Conservation (phyloP, 495 filamentous ascomycete genomes). For the Lasiosphaeriaceae sp. region DNA sequence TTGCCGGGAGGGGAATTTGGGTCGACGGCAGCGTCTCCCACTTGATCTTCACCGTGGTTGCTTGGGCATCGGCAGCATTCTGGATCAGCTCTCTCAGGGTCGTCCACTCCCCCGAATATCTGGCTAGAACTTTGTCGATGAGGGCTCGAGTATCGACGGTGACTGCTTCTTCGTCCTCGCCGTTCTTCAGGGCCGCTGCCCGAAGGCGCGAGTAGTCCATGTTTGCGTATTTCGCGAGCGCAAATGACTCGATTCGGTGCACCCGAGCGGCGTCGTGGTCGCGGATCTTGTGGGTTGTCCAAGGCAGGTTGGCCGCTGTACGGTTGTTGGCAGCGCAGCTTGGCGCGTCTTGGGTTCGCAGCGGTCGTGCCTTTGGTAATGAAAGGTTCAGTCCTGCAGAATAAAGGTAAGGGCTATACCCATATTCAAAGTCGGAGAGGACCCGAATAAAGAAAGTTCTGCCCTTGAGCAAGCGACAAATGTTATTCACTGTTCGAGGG, state of each 20-base stretch:
- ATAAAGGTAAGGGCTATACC: too few species aligned
- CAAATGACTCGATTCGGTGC: not conserved
- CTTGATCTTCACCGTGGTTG: conserved; percentile 81
- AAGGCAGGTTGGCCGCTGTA: too few species aligned
- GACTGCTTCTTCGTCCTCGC: conserved; percentile 92
- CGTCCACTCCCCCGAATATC: conserved; percentile 92
- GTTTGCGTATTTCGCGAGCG: conserved; percentile 32
- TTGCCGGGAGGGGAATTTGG: conserved; percentile 64
- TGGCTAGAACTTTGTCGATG: conserved; percentile 94
- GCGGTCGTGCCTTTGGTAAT: too few species aligned
- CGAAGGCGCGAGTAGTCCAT: conserved; percentile 81
- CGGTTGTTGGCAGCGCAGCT: too few species aligned
- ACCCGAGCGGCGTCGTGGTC: too few species aligned
- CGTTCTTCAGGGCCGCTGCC: conserved; percentile 78
- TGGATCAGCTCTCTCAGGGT: conserved; percentile 90
- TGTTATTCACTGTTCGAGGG: not conserved
- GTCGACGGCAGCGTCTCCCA: conserved; percentile 85
- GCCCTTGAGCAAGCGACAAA: too few species aligned
- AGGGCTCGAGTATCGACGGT: conserved; percentile 95
- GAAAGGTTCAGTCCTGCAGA: too few species aligned
- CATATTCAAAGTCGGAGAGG: too few species aligned
- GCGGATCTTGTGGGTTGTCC: too few species aligned
- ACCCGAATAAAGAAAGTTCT: too few species aligned
- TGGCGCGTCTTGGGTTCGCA: too few species aligned
- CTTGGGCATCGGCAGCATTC: conserved; percentile 94